A percentile compares a stretch with the other conserved stretches of the same genome.
These are phyloP conservation scores for Lizonia empirigonia DNA, from an alignment of 2,329 filamentous ascomycete species.

Conservation along the genomic window DNA sequence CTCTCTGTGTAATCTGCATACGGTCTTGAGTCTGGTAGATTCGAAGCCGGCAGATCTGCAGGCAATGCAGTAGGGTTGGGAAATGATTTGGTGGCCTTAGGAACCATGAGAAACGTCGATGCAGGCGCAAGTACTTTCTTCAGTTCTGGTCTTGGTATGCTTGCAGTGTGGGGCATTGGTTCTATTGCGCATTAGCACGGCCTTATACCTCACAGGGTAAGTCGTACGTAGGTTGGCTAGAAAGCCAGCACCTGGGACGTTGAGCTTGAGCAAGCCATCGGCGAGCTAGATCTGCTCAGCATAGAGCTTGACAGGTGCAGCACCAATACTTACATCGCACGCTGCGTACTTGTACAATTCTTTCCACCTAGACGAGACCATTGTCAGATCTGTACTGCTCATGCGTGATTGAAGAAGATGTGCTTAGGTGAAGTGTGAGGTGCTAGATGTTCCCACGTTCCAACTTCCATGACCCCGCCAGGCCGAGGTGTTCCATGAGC, in stretches of 20 bases:
- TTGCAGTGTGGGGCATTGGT: constrained; percentile 33
- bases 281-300: constrained; percentile 51
- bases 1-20: constrained; percentile 70
- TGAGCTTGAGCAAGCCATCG: constrained; percentile 73
- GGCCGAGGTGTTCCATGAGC: constrained; percentile 21
- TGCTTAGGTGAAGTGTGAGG: neutral
- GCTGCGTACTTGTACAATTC: constrained; percentile 42
- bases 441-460: neutral
- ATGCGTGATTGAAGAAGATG: neutral
- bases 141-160: constrained; percentile 22
- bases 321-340: constrained; percentile 36
- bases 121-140: constrained; percentile 57
- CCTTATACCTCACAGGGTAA: constrained; percentile 29
- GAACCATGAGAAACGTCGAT: constrained; percentile 67
- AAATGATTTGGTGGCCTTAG: constrained; percentile 58
- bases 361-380: constrained; percentile 38
- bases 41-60: constrained; percentile 36
- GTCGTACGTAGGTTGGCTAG: constrained; percentile 64
- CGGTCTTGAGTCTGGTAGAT: constrained; percentile 55
- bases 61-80: constrained; percentile 40
- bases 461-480: constrained; percentile 26
- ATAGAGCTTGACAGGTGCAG: neutral
- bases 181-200: constrained; percentile 20
- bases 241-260: constrained; percentile 69
- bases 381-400: constrained; percentile 2